Base-by-base conservation (phyloP, 169 alveolate species). In the Eimeria falciformis region DNA sequence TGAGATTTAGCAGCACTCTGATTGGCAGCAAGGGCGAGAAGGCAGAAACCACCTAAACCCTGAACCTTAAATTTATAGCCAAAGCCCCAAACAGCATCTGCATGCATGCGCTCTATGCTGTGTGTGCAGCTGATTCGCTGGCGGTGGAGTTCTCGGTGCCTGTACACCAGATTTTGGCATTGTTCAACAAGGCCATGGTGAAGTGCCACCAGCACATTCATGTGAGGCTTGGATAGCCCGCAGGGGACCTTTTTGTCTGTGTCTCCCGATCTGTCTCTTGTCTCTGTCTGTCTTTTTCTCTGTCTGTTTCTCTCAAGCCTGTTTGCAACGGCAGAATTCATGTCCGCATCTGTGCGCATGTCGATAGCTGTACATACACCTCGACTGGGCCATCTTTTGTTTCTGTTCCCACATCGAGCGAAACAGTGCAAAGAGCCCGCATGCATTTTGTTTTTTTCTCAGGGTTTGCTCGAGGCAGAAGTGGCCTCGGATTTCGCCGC, bases 91-190 rank as follows among this genome's bases (percentile, higher is more conserved):
- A n/a, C n/a, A n/a, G n/a, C 62, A 23, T 18, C 18, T 71, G 18
- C 18, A 21, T 21, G 2, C 58, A 12, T 21, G 56, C 6, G 5
- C 7, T 56, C 4, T 53, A 18, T 5, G 0, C 23, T 23, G 21
- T 25, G 47, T 56, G 17, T 21, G 40, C 81, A 92, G 93, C 93
- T 37, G 85, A 87, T 65, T 87, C 71, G 50, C 69, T 89, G 56
- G 56, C 94, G 45, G 77, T 37, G 37, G 96, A 94, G 79, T 91
- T 92, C 78, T 68, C 65, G 25, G 93, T 91, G 12, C 96, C 96
- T 0, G 90, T 88, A 1, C 89, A 92, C 29, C 96, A 94, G 92
- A 78, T 90, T 47, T 71, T 92, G 75, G 96, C 96, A 5, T 91
- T 94, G 62, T 90, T 94, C 79, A 94, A 92, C 93, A 94, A 94